Evolutionary conservation across 2,329 filamentous ascomycete species (phyloP), one percentile per base, ranked within the genome.

Genomic region (Ceratocystiopsis sp.): DNA sequence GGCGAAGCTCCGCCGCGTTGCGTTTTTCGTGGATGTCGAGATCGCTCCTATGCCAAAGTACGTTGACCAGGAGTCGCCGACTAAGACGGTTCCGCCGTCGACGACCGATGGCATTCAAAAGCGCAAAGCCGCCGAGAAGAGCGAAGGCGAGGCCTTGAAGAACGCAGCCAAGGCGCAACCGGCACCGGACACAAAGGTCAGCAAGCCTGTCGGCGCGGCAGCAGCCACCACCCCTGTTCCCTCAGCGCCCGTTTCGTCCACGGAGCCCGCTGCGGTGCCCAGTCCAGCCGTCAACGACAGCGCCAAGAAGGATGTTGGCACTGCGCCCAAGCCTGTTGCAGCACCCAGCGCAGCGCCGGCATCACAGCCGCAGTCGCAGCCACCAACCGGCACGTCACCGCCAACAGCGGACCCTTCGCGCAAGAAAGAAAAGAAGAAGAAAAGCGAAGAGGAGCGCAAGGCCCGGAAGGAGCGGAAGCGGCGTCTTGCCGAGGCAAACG

Each of bases 21-120:
- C 89, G 0, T 98, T 98, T 55, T 94, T 84, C 52, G 91, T 98
- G 3, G 91, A 98, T 55, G 87, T 98, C 5, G 91, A 98, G 59
- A 93, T 98, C 55, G 89, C 89, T 3, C 84, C 86, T 0, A 78
- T 84, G 55, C 84, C 87, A 19, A 78, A 75, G 52, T 91, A 93
- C 52, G 62, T 66, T 14, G 83, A 91, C 3, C 67, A 67, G 15
- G 70, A 71, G 8, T 59, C 64, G 15, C 62, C 50, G 45, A 56
- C 55, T 40, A 65, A 61, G 43, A 48, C 43, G 32, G 59, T n/a
- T 61, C 63, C 42, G 4, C 36, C 40, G 37, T 71, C 72, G 45
- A 61, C 61, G 45, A 58, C 61, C 41, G 70, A 69, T 46, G 72
- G 71, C 54, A 71, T 68, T 47, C 65, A 73, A 18, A 83, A 78